Percentiles rank a stretch among this genome's conserved stretches.
Evolutionary conservation across 495 filamentous ascomycete genomes (phyloP).

Genomic region (Xylaria flabelliformis): DNA sequence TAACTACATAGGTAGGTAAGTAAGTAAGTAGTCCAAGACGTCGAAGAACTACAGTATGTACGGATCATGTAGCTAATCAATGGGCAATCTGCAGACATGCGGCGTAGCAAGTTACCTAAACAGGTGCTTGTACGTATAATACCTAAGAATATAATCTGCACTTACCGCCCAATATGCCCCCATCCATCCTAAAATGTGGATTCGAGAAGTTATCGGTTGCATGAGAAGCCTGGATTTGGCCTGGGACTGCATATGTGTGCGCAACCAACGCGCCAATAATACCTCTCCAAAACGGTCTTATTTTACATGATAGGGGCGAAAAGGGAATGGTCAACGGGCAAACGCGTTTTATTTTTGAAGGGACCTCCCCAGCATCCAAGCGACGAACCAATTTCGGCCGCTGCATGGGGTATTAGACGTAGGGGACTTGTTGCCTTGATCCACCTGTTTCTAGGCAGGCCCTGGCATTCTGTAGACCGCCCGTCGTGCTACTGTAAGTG

Average conservation of each 20-base stretch:
- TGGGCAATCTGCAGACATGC: not conserved
- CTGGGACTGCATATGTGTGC: not conserved
- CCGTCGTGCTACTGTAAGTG: not conserved
- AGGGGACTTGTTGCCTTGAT: not conserved
- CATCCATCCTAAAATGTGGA: not conserved
- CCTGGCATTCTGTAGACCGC: conserved; percentile 3
- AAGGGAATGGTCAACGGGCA: not conserved
- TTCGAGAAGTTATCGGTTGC: not conserved
- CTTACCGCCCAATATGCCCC: not conserved
- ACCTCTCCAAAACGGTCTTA: not conserved
- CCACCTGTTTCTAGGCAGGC: not conserved
- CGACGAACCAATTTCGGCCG: conserved; percentile 7
- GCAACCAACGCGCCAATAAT: conserved; percentile 6
- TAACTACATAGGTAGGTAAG: no score
- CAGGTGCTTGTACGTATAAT: not conserved
- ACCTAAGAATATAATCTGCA: not conserved
- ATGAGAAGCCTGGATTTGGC: not conserved
- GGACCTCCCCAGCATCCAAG: not conserved
- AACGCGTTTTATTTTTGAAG: not conserved
- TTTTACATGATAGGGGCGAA: not conserved
- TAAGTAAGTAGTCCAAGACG: not conserved
- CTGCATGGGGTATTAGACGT: not conserved
- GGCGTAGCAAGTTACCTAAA: not conserved
- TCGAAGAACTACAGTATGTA: not conserved
- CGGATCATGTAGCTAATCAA: not conserved